Conservation (phyloP, 495 filamentous ascomycete species). For the Penicillium verhagenii region DNA sequence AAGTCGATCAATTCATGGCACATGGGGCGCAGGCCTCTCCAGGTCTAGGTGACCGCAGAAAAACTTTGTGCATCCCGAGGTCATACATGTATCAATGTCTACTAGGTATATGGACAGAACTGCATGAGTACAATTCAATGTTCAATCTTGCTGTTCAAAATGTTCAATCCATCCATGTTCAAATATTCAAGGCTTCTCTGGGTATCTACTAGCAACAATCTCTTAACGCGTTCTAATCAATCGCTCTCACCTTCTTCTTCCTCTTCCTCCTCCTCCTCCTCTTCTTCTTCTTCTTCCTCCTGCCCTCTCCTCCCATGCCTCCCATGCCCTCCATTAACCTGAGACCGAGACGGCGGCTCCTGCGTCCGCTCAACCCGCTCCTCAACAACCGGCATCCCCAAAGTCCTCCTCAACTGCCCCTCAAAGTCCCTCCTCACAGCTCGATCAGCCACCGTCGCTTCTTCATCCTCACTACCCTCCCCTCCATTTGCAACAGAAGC, state of each 20-base stretch:
- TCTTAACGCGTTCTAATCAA: too few relatives aligned
- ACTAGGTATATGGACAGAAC: too few relatives aligned
- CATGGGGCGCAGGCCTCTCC: too few relatives aligned
- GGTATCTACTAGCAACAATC: not conserved
- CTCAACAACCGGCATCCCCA: slow-evolving; percentile 10
- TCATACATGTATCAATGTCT: too few relatives aligned
- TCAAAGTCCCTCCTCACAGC: slow-evolving; percentile 22
- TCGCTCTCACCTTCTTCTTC: slow-evolving; percentile 13
- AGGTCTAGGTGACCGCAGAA: too few relatives aligned
- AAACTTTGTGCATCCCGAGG: too few relatives aligned
- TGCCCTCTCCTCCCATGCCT: slow-evolving; percentile 13
- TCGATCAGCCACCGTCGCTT: slow-evolving; percentile 46
- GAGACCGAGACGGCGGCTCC: slow-evolving; percentile 4
- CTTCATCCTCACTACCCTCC: slow-evolving; percentile 27
- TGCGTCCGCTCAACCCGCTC: slow-evolving; percentile 9
- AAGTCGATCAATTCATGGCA: too few relatives aligned
- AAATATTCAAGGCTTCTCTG: too few relatives aligned
- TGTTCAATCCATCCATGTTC: not conserved
- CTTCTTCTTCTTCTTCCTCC: slow-evolving; percentile 16
- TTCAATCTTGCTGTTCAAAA: too few relatives aligned
- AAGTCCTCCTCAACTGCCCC: slow-evolving; percentile 5
- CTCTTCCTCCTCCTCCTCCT: slow-evolving; percentile 15
- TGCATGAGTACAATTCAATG: too few relatives aligned
- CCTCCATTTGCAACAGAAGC: not conserved
- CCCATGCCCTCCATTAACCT: slow-evolving; percentile 2